A percentile compares a stretch with the other conserved stretches of the same genome.
phyloP scores from a whole-genome alignment of 1,284 basidiomycete species.

The Somion occarium region DNA sequence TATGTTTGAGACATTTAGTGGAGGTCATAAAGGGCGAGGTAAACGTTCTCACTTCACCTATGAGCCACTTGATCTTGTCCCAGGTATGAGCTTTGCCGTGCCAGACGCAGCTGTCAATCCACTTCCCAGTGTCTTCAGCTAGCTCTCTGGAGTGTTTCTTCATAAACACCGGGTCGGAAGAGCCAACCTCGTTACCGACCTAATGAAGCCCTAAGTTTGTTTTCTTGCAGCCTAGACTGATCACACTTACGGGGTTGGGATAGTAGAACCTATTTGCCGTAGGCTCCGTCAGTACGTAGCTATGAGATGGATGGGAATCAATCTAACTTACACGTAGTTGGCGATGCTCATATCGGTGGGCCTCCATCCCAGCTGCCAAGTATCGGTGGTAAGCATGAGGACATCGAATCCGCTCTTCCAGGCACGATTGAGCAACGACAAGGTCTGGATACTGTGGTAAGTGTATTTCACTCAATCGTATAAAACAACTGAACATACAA shows the following conservation, averaged over 20 bases:
- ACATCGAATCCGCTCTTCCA: constrained; percentile 47
- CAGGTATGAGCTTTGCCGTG: constrained; percentile 55
- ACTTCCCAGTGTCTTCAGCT: constrained; percentile 41
- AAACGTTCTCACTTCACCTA: constrained; percentile 31
- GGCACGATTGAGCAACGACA: constrained; percentile 42
- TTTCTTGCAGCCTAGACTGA: background rate
- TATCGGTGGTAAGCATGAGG: constrained; percentile 55
- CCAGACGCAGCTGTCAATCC: constrained; percentile 53
- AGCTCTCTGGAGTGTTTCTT: constrained; percentile 42
- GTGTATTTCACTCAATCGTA: background rate
- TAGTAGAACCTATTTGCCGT: constrained; percentile 39
- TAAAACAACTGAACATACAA: constrained; percentile 29
- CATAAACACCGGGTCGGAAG: constrained; percentile 53
- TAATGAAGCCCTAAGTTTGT: background rate
- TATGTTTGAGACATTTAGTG: constrained; percentile 15
- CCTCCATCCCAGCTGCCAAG: constrained; percentile 57
- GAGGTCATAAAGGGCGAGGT: background rate
- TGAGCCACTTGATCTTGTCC: constrained; percentile 49
- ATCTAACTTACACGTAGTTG: constrained; percentile 39
- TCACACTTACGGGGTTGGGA: constrained; percentile 23
- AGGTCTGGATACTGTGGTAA: constrained; percentile 35
- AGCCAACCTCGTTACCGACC: constrained; percentile 44
- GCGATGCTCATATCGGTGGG: constrained; percentile 51
- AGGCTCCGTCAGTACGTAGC: no score
- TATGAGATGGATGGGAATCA: no score